Evolutionary conservation across 2,329 filamentous ascomycete genomes (phyloP), one percentile per base, ranked within the genome.

Genomic region (Aspergillus brunneoviolaceus): DNA sequence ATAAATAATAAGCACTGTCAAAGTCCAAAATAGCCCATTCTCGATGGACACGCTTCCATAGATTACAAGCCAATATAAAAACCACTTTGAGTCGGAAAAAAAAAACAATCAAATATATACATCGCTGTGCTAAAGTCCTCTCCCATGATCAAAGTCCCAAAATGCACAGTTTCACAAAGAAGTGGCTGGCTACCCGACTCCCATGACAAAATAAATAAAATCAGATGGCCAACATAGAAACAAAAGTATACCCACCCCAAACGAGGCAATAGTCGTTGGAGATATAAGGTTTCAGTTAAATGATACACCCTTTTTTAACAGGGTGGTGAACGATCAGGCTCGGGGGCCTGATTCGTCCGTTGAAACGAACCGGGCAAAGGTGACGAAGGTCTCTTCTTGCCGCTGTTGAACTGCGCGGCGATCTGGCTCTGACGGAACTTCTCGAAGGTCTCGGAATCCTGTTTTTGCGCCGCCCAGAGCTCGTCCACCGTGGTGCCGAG

Each of bases 401-500:
- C 76, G 48, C 74, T 76, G 63, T 80, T 80, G 29, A 79, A 76
- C 60, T 80, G 77, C 14, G 79, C 78, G 4, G 78, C 79, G 53
- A 81, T 76, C 58, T 81, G 79, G 16, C 74, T 78, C 60, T 79
- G 72, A 55, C 75, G 77, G 61, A 80, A 80, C 42, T 65, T 70
- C 61, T 78, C 74, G 61, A 81, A 81, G 19, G 72, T 72, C 63
- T 80, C 78, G 0, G 74, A 71, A 55, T 81, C 79, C 60, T 79
- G 71, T 53, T 72, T 69, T 55, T 79, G 72, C 33, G 77, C 72
- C 11, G 72, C 70, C 67, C 75, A 73, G 14, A 82, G 67, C 56
- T 82, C 79, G 55, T 80, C 77, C 5, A 80, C 75, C 12, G 76
- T 81, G 9, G 76, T 72, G 4, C 78, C 78, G 21, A 81, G 67